Evolutionary conservation across 768 basidiomycete species (phyloP).

Genomic region (Lactarius psammicola): DNA sequence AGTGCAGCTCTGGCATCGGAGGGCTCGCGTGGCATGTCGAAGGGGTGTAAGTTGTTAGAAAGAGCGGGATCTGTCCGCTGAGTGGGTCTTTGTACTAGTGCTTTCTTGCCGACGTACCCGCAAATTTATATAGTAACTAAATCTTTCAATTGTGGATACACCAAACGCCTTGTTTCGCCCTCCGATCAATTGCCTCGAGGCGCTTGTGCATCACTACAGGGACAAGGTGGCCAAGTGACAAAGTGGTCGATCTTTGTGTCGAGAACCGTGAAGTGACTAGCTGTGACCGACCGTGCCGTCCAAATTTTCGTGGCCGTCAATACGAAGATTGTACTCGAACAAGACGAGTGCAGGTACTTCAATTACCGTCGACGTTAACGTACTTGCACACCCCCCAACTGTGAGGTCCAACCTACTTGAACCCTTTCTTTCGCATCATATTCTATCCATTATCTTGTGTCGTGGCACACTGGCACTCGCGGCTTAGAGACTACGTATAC

Average conservation of each 20-base stretch:
- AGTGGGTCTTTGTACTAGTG: constrained; percentile 5
- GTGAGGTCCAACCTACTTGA: too few relatives aligned
- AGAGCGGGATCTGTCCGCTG: not conserved
- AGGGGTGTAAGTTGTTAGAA: constrained; percentile 6
- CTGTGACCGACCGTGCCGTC: too few relatives aligned
- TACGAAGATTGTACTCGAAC: not conserved
- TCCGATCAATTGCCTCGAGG: constrained; percentile 26
- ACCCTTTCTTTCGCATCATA: not conserved
- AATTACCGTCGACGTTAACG: not conserved
- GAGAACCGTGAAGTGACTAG: not conserved
- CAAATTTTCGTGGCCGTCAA: not conserved
- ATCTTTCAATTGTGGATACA: constrained; percentile 20
- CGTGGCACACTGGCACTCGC: not conserved
- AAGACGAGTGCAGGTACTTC: too few relatives aligned
- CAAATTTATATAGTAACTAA: constrained; percentile 19
- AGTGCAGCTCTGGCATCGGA: constrained; percentile 40
- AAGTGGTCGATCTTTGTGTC: constrained; percentile 19
- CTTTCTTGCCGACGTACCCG: not conserved
- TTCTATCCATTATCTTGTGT: not conserved
- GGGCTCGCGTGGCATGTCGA: constrained; percentile 32
- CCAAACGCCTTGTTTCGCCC: constrained; percentile 2
- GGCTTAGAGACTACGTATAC: not conserved
- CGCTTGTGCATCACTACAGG: constrained; percentile 10
- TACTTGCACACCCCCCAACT: not conserved
- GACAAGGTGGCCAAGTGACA: constrained; percentile 23